Base-by-base conservation (phyloP, 768 basidiomycete species). In the Lanmaoa pseudosensibilis region DNA sequence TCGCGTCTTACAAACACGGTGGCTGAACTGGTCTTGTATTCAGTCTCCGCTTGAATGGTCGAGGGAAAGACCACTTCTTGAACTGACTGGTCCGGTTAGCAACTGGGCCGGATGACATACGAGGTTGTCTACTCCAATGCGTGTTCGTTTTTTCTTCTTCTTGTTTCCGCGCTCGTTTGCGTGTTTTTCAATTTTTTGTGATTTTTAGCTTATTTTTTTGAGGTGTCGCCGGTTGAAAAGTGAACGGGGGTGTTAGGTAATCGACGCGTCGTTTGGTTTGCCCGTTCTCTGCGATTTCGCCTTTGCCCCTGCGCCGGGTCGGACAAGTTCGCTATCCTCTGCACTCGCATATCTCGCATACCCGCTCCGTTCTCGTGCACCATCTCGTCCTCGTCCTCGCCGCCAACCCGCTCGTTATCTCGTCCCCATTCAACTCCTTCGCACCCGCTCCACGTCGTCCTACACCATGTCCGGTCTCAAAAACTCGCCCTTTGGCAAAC, bases 401-500 rank as follows among this genome's bases (percentile, higher is more conserved):
- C 5, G 30, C 21, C 18, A 33, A 45, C 34, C 9, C 46, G 36
- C 38, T 38, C 64, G 50, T 47, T 51, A 44, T 60, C 53, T 43
- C 23, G 15, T 30, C 2, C 33, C 0, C 48, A n/a, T 30, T 23
- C 52, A 36, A 33, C 34, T 38, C 47, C 33, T 40, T n/a, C 40
- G 18, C 46, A 16, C 46, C 25, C 46, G 10, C 19, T 4, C 46
- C 10, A 32, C 52, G 23, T 33, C 43, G 37, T 46, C 16, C 15
- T 16, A 55, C 39, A 43, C 52, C 46, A 90, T 90, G 88, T 85
- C 88, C 55, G 83, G 83, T 53, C 80, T 91, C 74, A 89, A 88
- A 78, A 90, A 91, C 73, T 90, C 90, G 65, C 87, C 87, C 1
- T 92, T 90, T 73, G 89, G 88, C 41, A 92, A 91, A 67, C 84